These are phyloP conservation scores for Corynespora cassiicola DNA, from an alignment of 2,329 filamentous ascomycete genomes.

Conservation along the genomic window DNA sequence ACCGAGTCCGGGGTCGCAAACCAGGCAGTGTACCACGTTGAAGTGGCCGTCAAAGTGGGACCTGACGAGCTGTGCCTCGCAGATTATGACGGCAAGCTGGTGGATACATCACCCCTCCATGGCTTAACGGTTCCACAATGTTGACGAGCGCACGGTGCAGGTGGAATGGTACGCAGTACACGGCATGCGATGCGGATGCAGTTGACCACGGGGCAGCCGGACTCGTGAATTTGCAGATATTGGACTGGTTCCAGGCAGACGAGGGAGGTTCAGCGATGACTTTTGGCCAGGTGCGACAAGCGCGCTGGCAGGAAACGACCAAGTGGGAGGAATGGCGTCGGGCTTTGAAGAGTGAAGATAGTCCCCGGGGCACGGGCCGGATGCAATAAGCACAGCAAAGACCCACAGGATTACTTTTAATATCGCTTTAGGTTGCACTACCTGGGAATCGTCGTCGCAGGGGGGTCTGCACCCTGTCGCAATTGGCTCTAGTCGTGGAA, in stretches of 20 bases:
- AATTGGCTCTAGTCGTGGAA: slow-evolving; percentile 9
- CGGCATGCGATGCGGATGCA: slow-evolving; percentile 1
- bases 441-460: slow-evolving; percentile 3
- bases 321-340: slow-evolving; percentile 16
- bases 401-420: slow-evolving; percentile 28
- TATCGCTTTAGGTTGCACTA: slow-evolving; percentile 20
- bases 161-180: slow-evolving; percentile 3
- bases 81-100: slow-evolving; percentile 3
- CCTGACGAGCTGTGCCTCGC: slow-evolving; percentile 8
- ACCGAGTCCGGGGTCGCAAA: slow-evolving; percentile 8
- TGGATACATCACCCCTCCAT: slow-evolving; percentile 16
- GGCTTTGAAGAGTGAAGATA: slow-evolving; percentile 25
- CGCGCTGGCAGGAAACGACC: not conserved
- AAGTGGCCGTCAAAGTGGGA: no score
- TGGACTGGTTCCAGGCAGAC: slow-evolving; percentile 7
- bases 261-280: slow-evolving; percentile 2
- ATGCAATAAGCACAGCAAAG: slow-evolving; percentile 26
- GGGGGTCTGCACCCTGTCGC: not conserved
- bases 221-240: not conserved
- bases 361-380: slow-evolving; percentile 24
- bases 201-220: not conserved
- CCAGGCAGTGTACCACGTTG: slow-evolving; percentile 11
- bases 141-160: slow-evolving; percentile 9
- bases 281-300: slow-evolving; percentile 3
- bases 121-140: slow-evolving; percentile 8